phyloP scores from a whole-genome alignment of 768 basidiomycete genomes.

The Phlebiopsis flavidoalba region DNA sequence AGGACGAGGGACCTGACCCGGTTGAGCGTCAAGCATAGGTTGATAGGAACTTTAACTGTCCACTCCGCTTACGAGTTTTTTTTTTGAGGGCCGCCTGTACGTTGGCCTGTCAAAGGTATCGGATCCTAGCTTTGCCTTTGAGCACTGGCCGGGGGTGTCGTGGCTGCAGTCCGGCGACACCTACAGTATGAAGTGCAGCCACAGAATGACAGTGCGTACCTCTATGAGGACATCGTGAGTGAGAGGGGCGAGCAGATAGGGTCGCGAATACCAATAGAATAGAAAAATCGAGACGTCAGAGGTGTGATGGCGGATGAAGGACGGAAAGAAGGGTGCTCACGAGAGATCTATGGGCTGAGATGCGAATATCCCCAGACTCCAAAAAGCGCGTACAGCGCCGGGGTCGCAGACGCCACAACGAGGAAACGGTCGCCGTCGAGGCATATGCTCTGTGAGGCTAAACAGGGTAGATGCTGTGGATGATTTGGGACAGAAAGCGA shows the following conservation, averaged over 20 bases:
- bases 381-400: conserved; percentile 40
- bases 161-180: conserved; percentile 38
- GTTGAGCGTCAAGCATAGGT: conserved; percentile 40
- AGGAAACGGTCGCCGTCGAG: conserved; percentile 29
- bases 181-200: conserved; percentile 17
- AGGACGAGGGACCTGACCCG: conserved; percentile 46
- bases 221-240: neutral
- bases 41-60: conserved; percentile 35
- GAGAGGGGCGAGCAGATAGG: neutral
- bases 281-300: conserved; percentile 8
- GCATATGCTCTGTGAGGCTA: conserved; percentile 36
- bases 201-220: conserved; percentile 8
- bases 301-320: conserved; percentile 13
- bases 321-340: conserved; percentile 26
- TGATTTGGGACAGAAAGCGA: conserved; percentile 59
- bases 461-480: conserved; percentile 52
- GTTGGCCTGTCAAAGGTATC: conserved; percentile 46
- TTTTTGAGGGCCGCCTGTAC: conserved; percentile 44
- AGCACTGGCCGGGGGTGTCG: conserved; percentile 37
- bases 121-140: conserved; percentile 45
- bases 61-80: conserved; percentile 24
- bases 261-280: neutral
- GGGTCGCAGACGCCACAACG: conserved; percentile 28
- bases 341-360: conserved; percentile 39
- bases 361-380: conserved; percentile 67